These are phyloP conservation scores for Spathaspora sp. DNA, from an alignment of 1,139 yeast species.

Conservation along the genomic window DNA sequence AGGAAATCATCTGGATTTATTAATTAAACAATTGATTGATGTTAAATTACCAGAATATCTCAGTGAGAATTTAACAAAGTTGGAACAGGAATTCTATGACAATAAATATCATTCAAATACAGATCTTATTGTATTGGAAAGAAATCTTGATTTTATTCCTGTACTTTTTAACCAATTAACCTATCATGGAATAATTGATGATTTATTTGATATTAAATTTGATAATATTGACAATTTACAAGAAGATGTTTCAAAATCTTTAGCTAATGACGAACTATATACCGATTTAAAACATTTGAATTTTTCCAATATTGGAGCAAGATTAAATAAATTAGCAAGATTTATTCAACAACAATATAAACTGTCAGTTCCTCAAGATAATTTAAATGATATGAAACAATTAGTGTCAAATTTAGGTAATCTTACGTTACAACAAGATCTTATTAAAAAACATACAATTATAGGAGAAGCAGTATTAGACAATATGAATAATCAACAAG, in stretches of 20 bases:
- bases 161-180: conserved; percentile 75
- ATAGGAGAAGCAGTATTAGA: conserved; percentile 69
- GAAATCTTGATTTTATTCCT: conserved; percentile 71
- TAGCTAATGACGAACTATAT: conserved; percentile 30
- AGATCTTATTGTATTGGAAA: conserved; percentile 74
- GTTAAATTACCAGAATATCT: conserved; percentile 31
- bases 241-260: conserved; percentile 15
- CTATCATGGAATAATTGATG: conserved; percentile 81
- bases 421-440: conserved; percentile 65
- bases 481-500: conserved; percentile 47
- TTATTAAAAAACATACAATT: conserved; percentile 71
- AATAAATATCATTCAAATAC: conserved; percentile 42
- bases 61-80: conserved; percentile 26
- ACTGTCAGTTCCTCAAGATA: conserved; percentile 30
- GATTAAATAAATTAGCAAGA: conserved; percentile 69
- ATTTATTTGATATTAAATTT: conserved; percentile 54
- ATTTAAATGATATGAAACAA: conserved; percentile 62
- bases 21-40: conserved; percentile 26
- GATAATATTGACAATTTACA: conserved; percentile 36
- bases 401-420: conserved; percentile 72
- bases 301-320: conserved; percentile 77
- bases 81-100: conserved; percentile 39
- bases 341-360: conserved; percentile 70
- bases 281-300: conserved; percentile 60
- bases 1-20: conserved; percentile 38